Conservation (phyloP, 2,329 filamentous ascomycete genomes). For the Diaporthe sp. region DNA sequence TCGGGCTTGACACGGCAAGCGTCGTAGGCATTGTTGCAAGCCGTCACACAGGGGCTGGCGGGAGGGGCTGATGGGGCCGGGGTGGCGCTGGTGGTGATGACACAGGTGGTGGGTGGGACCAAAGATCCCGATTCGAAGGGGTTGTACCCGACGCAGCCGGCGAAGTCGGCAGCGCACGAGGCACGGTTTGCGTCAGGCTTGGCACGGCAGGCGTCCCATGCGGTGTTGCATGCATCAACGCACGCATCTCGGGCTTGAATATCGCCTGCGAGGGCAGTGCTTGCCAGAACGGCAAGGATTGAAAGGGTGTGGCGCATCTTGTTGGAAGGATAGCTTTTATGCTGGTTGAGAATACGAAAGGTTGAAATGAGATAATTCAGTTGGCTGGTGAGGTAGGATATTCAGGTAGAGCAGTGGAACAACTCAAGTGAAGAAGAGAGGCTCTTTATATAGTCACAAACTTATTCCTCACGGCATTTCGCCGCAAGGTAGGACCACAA, state of each 20-base stretch:
- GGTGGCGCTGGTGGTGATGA: too few species aligned
- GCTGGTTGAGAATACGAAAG: neutral
- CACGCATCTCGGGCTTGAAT: slow-evolving; percentile 7
- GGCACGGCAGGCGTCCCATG: neutral
- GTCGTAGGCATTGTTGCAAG: too few species aligned
- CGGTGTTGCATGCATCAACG: neutral
- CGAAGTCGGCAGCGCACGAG: neutral
- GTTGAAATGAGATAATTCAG: neutral
- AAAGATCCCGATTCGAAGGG: slow-evolving; percentile 4
- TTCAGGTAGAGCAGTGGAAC: neutral
- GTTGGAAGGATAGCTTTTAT: neutral
- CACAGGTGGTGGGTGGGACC: neutral
- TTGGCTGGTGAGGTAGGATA: neutral
- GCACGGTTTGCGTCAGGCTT: neutral
- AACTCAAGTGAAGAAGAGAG: neutral
- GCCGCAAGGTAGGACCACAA: neutral
- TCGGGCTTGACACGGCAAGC: neutral
- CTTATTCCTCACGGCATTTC: neutral
- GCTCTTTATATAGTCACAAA: neutral
- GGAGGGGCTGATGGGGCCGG: too few species aligned
- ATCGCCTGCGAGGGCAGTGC: neutral
- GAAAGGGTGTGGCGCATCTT: slow-evolving; percentile 8
- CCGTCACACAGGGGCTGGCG: too few species aligned
- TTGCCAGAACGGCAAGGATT: slow-evolving; percentile 8
- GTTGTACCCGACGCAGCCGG: neutral